Conservation (phyloP, 2,329 filamentous ascomycete species). For the Aspergillus sp. region DNA sequence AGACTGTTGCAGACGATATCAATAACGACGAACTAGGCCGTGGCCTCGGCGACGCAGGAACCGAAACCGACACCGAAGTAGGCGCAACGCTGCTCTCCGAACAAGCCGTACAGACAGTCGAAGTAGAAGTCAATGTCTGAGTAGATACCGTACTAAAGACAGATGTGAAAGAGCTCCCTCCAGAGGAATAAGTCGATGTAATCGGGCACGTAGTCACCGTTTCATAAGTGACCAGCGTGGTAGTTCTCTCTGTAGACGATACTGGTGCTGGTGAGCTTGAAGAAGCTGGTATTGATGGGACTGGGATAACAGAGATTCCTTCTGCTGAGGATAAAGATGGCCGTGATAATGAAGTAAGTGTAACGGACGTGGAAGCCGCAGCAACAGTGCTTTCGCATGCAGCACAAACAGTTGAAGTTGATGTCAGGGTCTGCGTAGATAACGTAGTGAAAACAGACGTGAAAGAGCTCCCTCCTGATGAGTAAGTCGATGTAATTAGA, state of each 20-base stretch:
- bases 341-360: background rate
- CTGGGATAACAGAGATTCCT: background rate
- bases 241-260: background rate
- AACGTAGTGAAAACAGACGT: too few relatives aligned
- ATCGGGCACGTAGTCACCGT: background rate
- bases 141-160: background rate
- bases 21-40: too few relatives aligned
- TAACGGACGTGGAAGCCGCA: background rate
- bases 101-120: background rate
- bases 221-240: background rate
- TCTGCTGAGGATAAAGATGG: background rate
- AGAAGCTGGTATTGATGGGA: slow-evolving; percentile 4
- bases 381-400: background rate
- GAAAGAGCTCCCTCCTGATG: background rate
- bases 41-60: too few relatives aligned
- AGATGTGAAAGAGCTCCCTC: background rate
- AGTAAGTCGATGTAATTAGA: background rate
- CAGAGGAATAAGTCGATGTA: background rate
- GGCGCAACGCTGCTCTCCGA: slow-evolving; percentile 1
- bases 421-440: too few relatives aligned
- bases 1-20: too few relatives aligned
- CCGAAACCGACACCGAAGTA: background rate
- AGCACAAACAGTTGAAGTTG: too few relatives aligned
- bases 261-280: background rate
- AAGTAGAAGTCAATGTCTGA: background rate